Percentiles rank a stretch among this genome's conserved stretches.
Evolutionary conservation across 352 stramenopile genomes (phyloP).

Genomic region (Pythium pectinolyticum): DNA sequence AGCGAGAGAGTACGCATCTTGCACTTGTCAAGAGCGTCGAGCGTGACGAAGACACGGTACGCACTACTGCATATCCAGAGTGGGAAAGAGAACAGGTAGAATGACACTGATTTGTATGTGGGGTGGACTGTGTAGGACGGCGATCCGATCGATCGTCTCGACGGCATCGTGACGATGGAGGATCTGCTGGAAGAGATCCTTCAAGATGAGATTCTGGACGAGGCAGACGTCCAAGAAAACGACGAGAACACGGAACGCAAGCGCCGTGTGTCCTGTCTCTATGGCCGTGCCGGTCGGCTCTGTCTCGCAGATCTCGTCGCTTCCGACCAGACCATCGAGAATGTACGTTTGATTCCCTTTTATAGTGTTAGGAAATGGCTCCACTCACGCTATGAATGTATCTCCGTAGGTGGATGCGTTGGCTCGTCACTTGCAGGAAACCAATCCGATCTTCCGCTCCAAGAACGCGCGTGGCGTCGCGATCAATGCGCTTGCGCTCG

Average conservation of each 20-base stretch:
- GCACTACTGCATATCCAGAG: no score
- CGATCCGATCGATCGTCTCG: slow-evolving; percentile 92
- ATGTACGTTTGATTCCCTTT: slow-evolving; percentile 13
- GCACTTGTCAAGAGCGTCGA: slow-evolving; percentile 94
- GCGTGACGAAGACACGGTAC: slow-evolving; percentile 34
- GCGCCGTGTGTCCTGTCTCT: slow-evolving; percentile 46
- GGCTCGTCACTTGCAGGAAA: slow-evolving; percentile 35
- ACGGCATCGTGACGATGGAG: slow-evolving; percentile 98
- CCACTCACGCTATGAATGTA: background rate
- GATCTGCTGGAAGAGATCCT: slow-evolving; percentile 99
- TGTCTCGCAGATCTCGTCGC: slow-evolving; percentile 43
- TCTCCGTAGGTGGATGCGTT: slow-evolving; percentile 29
- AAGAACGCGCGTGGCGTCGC: slow-evolving; percentile 30
- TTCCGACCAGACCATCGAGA: slow-evolving; percentile 40
- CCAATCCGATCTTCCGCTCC: slow-evolving; percentile 35
- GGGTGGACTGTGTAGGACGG: slow-evolving; percentile 37
- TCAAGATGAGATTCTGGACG: slow-evolving; percentile 95
- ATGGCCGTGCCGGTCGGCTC: slow-evolving; percentile 47
- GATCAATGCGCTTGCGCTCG: slow-evolving; percentile 29
- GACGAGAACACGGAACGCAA: slow-evolving; percentile 47
- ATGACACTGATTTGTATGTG: no score
- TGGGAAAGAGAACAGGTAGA: no score
- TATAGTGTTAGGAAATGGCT: background rate
- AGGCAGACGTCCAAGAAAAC: slow-evolving; percentile 81
- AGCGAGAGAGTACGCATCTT: slow-evolving; percentile 91